phyloP scores from a whole-genome alignment of 805 yeast species.

The Yarrowia porcina region DNA sequence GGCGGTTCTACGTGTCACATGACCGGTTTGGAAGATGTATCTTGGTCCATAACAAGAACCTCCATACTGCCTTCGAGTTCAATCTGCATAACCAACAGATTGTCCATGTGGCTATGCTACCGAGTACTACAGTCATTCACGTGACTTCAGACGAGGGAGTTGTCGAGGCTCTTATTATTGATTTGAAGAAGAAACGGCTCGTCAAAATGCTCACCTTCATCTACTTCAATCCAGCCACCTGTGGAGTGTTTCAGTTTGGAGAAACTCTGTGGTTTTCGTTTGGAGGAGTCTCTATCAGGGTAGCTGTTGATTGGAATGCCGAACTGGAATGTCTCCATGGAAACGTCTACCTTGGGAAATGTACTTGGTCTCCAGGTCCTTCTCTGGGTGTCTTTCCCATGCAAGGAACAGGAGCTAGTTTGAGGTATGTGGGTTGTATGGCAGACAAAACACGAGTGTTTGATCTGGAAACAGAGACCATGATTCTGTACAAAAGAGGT shows the following conservation, averaged over 20 bases:
- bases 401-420: neutral
- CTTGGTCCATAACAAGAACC: neutral
- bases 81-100: constrained; percentile 8
- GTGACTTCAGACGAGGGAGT: neutral
- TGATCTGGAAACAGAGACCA: neutral
- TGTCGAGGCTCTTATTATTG: neutral
- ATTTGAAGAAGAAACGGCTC: neutral
- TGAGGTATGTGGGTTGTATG: neutral
- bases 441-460: neutral
- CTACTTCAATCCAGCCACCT: constrained; percentile 1
- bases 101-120: neutral
- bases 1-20: neutral
- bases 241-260: constrained; percentile 4
- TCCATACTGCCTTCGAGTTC: neutral
- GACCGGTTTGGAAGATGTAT: constrained; percentile 5
- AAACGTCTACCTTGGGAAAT: neutral
- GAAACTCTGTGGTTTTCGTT: neutral
- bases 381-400: neutral
- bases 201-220: constrained; percentile 8
- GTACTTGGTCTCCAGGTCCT: neutral
- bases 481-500: neutral
- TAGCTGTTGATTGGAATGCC: neutral
- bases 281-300: constrained; percentile 6
- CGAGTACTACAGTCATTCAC: neutral
- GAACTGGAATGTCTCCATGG: neutral